Percentiles rank a stretch among this genome's conserved stretches.
Conservation (phyloP, 2,329 filamentous ascomycete species). For the Sporothrix pallida region DNA sequence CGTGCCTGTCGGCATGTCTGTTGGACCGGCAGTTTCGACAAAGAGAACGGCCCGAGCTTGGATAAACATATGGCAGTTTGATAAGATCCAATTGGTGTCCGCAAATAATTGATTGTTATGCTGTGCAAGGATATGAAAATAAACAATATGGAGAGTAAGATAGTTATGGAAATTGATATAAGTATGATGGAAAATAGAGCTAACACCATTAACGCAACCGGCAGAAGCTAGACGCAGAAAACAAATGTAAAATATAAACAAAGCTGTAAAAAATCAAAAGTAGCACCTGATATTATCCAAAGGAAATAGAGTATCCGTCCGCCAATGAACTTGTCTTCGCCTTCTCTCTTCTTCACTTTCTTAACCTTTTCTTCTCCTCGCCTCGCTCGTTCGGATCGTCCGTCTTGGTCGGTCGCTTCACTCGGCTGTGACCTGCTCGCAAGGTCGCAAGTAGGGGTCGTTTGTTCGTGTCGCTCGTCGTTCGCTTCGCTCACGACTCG, state of each 20-base stretch:
- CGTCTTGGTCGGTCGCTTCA: background rate
- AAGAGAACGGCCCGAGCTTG: no score
- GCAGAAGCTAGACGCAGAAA: background rate
- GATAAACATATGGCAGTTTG: no score
- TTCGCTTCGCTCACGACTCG: background rate
- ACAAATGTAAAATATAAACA: background rate
- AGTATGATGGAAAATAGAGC: background rate
- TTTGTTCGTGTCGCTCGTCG: background rate
- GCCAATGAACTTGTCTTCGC: background rate
- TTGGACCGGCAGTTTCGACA: no score
- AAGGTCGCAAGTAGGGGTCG: background rate
- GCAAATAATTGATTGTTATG: background rate
- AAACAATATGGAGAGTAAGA: background rate
- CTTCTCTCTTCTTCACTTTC: background rate
- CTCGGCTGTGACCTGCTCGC: background rate
- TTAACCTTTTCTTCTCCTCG: background rate
- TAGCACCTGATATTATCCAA: slow-evolving; percentile 12
- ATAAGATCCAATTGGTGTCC: background rate
- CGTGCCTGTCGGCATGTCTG: background rate
- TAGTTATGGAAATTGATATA: slow-evolving; percentile 4
- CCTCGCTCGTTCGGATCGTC: background rate
- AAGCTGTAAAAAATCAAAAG: background rate
- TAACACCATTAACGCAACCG: background rate
- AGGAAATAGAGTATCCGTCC: background rate
- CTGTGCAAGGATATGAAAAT: background rate